Conservation (phyloP, 164 flowering plant species). For the Houttuynia cordata region DNA sequence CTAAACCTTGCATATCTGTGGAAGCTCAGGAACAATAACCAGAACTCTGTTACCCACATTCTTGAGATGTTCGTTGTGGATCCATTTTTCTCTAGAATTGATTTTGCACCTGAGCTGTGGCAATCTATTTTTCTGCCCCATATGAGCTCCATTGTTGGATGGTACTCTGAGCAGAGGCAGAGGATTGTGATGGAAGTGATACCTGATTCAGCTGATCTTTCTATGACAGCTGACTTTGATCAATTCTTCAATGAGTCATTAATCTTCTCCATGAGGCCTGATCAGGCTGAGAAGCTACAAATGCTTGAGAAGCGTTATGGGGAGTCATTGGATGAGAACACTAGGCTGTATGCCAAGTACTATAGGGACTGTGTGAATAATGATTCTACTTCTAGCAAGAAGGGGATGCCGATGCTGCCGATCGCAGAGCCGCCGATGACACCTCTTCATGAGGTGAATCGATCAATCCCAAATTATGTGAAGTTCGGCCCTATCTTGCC, state of each 20-base stretch:
- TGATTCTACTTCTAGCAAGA: slow-evolving; percentile 37
- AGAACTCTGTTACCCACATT: slow-evolving; percentile 44
- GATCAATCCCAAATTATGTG: slow-evolving; percentile 55
- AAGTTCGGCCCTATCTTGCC: slow-evolving; percentile 80
- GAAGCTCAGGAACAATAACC: slow-evolving; percentile 38
- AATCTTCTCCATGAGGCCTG: slow-evolving; percentile 58
- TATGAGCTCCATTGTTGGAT: slow-evolving; percentile 70
- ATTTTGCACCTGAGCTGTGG: slow-evolving; percentile 80
- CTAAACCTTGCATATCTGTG: slow-evolving; percentile 60
- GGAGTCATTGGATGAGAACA: slow-evolving; percentile 54
- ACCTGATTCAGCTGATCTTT: slow-evolving; percentile 64
- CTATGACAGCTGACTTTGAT: slow-evolving; percentile 62
- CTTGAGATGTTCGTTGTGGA: slow-evolving; percentile 66
- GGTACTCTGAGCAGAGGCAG: slow-evolving; percentile 66
- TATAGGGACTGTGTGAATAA: slow-evolving; percentile 53
- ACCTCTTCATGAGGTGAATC: slow-evolving; percentile 60
- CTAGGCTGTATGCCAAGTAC: slow-evolving; percentile 55
- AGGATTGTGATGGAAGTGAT: slow-evolving; percentile 63
- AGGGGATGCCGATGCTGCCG: slow-evolving; percentile 56
- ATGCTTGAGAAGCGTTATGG: slow-evolving; percentile 55
- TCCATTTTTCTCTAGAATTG: slow-evolving; percentile 61
- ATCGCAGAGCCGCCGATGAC: slow-evolving; percentile 82
- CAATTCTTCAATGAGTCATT: slow-evolving; percentile 62
- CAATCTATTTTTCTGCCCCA: slow-evolving; percentile 56
- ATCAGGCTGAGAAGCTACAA: slow-evolving; percentile 57